Base-by-base conservation (phyloP, 495 filamentous ascomycete species). In the Antarctomyces pellizariae region DNA sequence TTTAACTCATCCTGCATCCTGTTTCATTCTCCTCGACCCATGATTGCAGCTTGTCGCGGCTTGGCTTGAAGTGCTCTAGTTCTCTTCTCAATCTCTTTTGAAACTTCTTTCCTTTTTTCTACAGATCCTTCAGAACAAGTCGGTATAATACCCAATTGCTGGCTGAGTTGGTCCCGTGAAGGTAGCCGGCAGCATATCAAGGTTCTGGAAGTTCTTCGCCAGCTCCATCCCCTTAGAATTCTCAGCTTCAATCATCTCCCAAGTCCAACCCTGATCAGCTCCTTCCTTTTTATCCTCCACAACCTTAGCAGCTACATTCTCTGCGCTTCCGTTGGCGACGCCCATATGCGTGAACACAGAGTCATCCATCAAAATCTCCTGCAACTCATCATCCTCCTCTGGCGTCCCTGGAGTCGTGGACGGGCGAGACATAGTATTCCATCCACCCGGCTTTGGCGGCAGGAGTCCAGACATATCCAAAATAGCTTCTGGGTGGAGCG, bases 401-500 rank as follows among this genome's bases (percentile, higher is more conserved):
- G n/a, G n/a, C n/a, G n/a, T n/a, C n/a, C n/a, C n/a, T n/a, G n/a
- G n/a, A n/a, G n/a, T n/a, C n/a, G n/a, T n/a, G n/a, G n/a, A n/a
- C 0, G 15, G 9, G 5, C 33, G 31, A 22, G 28, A 12, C 53
- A 33, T 41, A 29, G 32, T 52, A 45, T 18, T 46, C 50, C 25
- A 47, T 21, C 10, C 46, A 29, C 60, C 60, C 52, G 42, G 66
- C 46, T 42, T 50, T 33, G 28, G 45, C 45, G 32, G 58, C 11
- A 95, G 50, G 41, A 91, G 49, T 6, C 66, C 64, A 19, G 64
- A 65, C 20, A 69, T 59, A 24, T 60, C 50, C 8, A 93, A 52
- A 7, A 86, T 57, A 16, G 74, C 52, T 45, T 84, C 79, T 4
- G 84, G 79, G 19, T 77, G 62, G 4, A 93, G 62, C 4, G 84